Conservation (phyloP, 2,329 filamentous ascomycete species). For the Colletotrichum sp. region DNA sequence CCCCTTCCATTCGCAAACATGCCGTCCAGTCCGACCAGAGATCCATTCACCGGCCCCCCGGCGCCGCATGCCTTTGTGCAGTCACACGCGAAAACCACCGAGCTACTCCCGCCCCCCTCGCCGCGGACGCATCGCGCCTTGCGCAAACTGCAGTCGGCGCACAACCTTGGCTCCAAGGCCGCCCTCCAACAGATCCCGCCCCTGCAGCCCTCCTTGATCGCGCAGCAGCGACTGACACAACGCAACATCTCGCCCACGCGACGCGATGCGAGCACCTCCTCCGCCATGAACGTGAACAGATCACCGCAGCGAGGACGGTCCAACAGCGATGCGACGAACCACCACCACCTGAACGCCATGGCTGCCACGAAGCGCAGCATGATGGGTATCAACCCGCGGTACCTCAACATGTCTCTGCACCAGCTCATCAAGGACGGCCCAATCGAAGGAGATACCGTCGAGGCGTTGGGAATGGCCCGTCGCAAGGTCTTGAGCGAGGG, state of each 20-base stretch:
- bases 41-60: slow-evolving; percentile 26
- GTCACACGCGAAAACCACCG: slow-evolving; percentile 35
- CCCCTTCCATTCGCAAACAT: neutral
- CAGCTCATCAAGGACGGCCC: slow-evolving; percentile 82
- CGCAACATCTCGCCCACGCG: slow-evolving; percentile 27
- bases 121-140: slow-evolving; percentile 71
- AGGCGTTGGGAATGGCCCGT: slow-evolving; percentile 69
- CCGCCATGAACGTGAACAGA: slow-evolving; percentile 35
- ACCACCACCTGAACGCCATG: slow-evolving; percentile 41
- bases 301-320: slow-evolving; percentile 67
- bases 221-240: slow-evolving; percentile 64
- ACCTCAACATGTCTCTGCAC: slow-evolving; percentile 68
- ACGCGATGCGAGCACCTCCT: slow-evolving; percentile 18
- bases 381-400: slow-evolving; percentile 44
- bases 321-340: slow-evolving; percentile 71
- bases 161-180: slow-evolving; percentile 66
- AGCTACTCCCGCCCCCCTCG: slow-evolving; percentile 62
- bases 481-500: slow-evolving; percentile 78
- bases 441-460: slow-evolving; percentile 69
- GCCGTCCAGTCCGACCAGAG: slow-evolving; percentile 36
- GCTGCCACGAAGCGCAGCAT: slow-evolving; percentile 38
- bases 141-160: slow-evolving; percentile 78
- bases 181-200: slow-evolving; percentile 40
- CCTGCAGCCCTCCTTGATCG: slow-evolving; percentile 57
- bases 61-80: slow-evolving; percentile 22